Percentiles rank a stretch among this genome's conserved stretches.
Evolutionary conservation across 2,329 filamentous ascomycete species (phyloP).

Genomic region (Spiromastix sp.): DNA sequence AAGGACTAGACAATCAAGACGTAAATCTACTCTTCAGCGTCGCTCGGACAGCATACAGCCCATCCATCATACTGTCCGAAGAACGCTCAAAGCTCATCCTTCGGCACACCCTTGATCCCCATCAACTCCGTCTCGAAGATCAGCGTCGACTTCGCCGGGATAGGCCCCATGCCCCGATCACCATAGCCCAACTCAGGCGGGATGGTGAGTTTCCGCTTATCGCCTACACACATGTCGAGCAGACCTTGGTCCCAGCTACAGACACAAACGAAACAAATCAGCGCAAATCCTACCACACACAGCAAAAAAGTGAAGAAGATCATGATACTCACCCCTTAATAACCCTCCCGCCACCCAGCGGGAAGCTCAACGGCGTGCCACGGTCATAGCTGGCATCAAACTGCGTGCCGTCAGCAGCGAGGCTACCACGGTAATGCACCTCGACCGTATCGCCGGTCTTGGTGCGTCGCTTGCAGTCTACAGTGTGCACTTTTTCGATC

Average conservation of each 20-base stretch:
- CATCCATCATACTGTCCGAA: no score
- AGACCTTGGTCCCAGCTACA: constrained; percentile 80
- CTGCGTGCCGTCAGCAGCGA: constrained; percentile 60
- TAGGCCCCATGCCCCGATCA: constrained; percentile 63
- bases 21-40: no score
- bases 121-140: constrained; percentile 90
- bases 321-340: constrained; percentile 64
- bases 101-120: constrained; percentile 62
- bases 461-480: constrained; percentile 67
- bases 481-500: constrained; percentile 64
- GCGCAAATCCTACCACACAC: not conserved
- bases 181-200: constrained; percentile 83
- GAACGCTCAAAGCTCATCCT: constrained; percentile 26
- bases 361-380: constrained; percentile 65
- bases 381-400: constrained; percentile 82
- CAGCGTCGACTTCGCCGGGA: constrained; percentile 70
- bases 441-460: constrained; percentile 65
- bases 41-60: no score
- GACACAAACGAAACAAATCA: constrained; percentile 11
- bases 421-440: constrained; percentile 82
- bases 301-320: not conserved
- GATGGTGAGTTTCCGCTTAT: constrained; percentile 82
- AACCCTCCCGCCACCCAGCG: constrained; percentile 67
- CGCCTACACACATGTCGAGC: constrained; percentile 88
- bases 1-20: no score